These are phyloP conservation scores for Saccharomycopsis lassenensis DNA, from an alignment of 805 yeast species.

Conservation along the genomic window DNA sequence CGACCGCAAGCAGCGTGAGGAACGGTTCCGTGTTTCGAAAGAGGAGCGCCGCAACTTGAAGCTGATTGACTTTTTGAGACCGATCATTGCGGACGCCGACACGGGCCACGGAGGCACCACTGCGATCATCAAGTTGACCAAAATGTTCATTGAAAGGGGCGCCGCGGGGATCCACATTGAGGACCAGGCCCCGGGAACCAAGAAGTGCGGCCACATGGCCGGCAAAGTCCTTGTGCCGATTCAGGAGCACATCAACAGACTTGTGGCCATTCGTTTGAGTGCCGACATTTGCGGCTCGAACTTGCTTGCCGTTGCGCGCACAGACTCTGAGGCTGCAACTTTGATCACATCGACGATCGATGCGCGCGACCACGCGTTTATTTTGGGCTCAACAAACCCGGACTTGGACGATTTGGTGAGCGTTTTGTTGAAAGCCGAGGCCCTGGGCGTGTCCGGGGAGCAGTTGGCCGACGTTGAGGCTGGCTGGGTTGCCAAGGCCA, in stretches of 20 bases:
- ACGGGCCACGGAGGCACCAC: conserved; percentile 99
- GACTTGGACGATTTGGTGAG: conserved; percentile 61
- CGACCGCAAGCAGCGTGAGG: conserved; percentile 92
- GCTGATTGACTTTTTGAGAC: conserved; percentile 80
- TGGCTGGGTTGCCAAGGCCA: conserved; percentile 76
- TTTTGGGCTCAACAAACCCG: conserved; percentile 86
- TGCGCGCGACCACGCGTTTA: conserved; percentile 85
- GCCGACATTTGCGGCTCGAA: conserved; percentile 90
- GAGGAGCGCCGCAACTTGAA: conserved; percentile 60
- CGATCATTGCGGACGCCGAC: conserved; percentile 95
- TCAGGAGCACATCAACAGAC: conserved; percentile 92
- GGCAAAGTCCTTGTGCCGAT: conserved; percentile 96
- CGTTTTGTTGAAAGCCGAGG: conserved; percentile 74
- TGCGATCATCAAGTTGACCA: conserved; percentile 89
- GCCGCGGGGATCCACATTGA: conserved; percentile 99
- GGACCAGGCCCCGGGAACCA: conserved; percentile 98
- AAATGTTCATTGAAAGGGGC: conserved; percentile 93
- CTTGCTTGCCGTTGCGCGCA: conserved; percentile 82
- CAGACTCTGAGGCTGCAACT: conserved; percentile 97
- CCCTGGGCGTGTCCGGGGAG: conserved; percentile 58
- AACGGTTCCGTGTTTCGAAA: conserved; percentile 48
- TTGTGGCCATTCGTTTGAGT: conserved; percentile 87
- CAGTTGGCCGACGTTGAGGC: conserved; percentile 63
- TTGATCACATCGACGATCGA: conserved; percentile 89
- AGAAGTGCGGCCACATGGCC: conserved; percentile 99